Evolutionary conservation across 139 green algal genomes (phyloP).

Genomic region (Eudorina sp.): DNA sequence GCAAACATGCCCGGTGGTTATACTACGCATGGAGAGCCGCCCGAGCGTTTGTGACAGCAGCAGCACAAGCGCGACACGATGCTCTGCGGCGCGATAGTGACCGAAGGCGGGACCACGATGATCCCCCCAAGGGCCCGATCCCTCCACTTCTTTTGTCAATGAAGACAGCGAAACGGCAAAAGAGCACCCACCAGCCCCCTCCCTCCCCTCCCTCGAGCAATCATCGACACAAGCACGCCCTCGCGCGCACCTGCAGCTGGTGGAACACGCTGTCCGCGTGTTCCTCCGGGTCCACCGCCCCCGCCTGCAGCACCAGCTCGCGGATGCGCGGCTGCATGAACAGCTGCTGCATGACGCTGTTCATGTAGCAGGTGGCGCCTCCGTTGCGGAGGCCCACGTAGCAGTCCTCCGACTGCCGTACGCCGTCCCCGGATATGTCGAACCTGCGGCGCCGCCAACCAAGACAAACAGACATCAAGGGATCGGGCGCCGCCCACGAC

Average conservation of each 20-base stretch:
- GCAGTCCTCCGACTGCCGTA: conserved; percentile 32
- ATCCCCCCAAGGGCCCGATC: no score
- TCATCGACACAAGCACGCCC: no score
- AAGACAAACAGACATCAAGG: not conserved
- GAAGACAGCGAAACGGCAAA: no score
- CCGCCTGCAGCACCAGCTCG: conserved; percentile 74
- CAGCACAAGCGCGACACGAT: no score
- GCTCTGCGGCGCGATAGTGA: no score
- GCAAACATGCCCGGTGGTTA: no score
- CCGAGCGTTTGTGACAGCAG: no score
- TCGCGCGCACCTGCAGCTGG: conserved; percentile 69
- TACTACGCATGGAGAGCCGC: no score
- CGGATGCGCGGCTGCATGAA: conserved; percentile 94
- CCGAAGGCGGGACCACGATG: no score
- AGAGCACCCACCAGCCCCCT: no score
- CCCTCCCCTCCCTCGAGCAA: not conserved
- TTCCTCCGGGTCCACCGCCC: conserved; percentile 55
- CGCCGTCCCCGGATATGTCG: conserved; percentile 35
- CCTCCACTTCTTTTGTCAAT: not conserved
- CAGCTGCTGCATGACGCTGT: conserved; percentile 93
- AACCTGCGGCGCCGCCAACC: conserved; percentile 35
- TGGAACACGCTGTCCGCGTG: conserved; percentile 74
- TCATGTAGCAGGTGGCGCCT: conserved; percentile 98
- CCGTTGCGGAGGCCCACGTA: conserved; percentile 84
- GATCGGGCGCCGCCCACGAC: no score